A percentile compares a stretch with the other conserved stretches of the same genome.
These are phyloP conservation scores for Solanum chmielewskii DNA, from an alignment of 257 asterid genomes.

Conservation along the genomic window DNA sequence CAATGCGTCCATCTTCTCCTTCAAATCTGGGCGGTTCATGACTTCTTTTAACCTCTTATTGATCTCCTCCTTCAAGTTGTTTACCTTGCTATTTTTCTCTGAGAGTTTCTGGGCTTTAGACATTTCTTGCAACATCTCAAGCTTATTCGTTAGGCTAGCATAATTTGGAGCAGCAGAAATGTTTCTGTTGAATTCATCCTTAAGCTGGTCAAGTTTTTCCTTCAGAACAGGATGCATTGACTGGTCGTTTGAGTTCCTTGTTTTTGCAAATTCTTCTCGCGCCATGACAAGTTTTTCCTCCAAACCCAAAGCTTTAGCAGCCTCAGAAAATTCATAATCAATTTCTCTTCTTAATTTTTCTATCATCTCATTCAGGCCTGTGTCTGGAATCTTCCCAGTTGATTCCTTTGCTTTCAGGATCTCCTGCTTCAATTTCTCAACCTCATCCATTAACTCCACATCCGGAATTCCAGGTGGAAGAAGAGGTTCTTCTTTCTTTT, in stretches of 20 bases:
- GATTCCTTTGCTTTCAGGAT: constrained; percentile 37
- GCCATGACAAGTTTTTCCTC: constrained; percentile 39
- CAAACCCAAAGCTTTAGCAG: constrained; percentile 61
- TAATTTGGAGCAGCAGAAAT: constrained; percentile 62
- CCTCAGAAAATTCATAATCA: constrained; percentile 47
- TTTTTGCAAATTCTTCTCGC: constrained; percentile 54
- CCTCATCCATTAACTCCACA: constrained; percentile 42
- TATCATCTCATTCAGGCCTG: constrained; percentile 35
- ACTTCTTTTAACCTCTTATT: constrained; percentile 42
- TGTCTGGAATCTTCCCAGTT: constrained; percentile 17
- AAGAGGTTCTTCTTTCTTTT: constrained; percentile 48
- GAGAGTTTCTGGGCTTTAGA: constrained; percentile 26
- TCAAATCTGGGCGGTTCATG: constrained; percentile 36
- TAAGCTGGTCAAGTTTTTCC: constrained; percentile 53
- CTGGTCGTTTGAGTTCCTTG: constrained; percentile 38
- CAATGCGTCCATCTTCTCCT: constrained; percentile 40
- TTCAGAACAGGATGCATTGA: constrained; percentile 24
- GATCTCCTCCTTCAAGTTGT: constrained; percentile 34
- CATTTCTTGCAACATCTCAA: constrained; percentile 46
- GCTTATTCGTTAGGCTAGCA: constrained; percentile 40
- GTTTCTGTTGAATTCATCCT: constrained; percentile 35
- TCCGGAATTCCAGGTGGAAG: constrained; percentile 33
- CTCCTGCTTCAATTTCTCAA: constrained; percentile 49
- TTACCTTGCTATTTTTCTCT: constrained; percentile 18
- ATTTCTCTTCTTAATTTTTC: constrained; percentile 45